Evolutionary conservation across 2,329 filamentous ascomycete species (phyloP), one percentile per base, ranked within the genome.

Genomic region (Aspergillus hortae): DNA sequence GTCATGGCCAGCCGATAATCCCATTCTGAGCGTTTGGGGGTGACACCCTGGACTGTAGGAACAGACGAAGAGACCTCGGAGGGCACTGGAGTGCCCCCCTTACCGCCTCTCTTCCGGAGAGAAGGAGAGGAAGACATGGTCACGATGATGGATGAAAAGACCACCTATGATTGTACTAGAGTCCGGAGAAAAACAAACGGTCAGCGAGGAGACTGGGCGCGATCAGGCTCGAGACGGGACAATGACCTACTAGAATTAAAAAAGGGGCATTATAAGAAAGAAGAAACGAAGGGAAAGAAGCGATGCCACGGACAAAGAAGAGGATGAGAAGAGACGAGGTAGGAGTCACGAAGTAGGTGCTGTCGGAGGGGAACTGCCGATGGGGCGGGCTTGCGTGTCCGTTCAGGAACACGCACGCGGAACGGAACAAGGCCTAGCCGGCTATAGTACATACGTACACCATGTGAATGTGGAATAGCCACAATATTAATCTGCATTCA

Each of bases 1-100:
- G 74, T 73, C 54, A 96, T 81, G 56, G 85, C 89, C 59, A 94
- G 72, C 79, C 88, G 86, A 79, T 96, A 95, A 65, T 95, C 89
- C 80, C 84, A 86, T 73, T 95, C 88, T n/a, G 81, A 80, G 51
- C 61, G 57, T 38, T 67, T 66, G 52, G 49, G 41, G 48, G 61
- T 47, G 6, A 53, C 49, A 44, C 23, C 38, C 38, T 33, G 25
- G 38, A 44, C 38, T 47, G 48, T n/a, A 17, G n/a, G 52, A 48
- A 40, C 61, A 48, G 60, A 54, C 43, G 60, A 51, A 32, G 60
- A 57, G 52, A 45, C 55, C 45, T 61, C 59, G 5, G 63, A 62
- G 32, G 63, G 60, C 17, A 60, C 51, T 32, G 62, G 60, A 19
- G 52, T 57, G 56, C 69, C 67, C 61, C 68, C 72, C 60, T 73